These are phyloP conservation scores for Agroathelia rolfsii DNA, from an alignment of 1,284 basidiomycete genomes.

Conservation along the genomic window DNA sequence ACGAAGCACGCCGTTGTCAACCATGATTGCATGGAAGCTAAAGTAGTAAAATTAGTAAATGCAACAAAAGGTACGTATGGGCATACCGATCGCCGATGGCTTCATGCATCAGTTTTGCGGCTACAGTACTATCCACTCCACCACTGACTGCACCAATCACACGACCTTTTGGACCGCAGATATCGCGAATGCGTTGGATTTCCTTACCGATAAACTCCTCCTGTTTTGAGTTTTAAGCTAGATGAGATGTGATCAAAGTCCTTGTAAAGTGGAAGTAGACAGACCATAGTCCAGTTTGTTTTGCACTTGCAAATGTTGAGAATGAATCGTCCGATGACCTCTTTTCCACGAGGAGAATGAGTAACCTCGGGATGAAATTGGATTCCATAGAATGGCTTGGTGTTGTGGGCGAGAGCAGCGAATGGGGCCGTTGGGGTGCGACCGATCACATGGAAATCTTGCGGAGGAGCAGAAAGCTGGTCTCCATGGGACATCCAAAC, in stretches of 20 bases:
- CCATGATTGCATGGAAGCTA: slow-evolving; percentile 99
- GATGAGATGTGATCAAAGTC: slow-evolving; percentile 4
- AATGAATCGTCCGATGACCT: slow-evolving; percentile 86
- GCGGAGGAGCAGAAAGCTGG: slow-evolving; percentile 77
- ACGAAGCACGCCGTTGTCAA: slow-evolving; percentile 96
- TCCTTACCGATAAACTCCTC: slow-evolving; percentile 99
- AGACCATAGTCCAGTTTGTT: slow-evolving; percentile 91
- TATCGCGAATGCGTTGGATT: slow-evolving; percentile 87
- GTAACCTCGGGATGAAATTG: slow-evolving; percentile 99
- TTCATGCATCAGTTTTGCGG: slow-evolving; percentile 99
- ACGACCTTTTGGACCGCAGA: slow-evolving; percentile 90
- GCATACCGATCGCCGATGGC: slow-evolving; percentile 89
- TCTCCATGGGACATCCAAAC: slow-evolving; percentile 99
- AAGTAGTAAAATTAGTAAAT: not conserved
- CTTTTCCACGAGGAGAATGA: slow-evolving; percentile 84
- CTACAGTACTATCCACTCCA: slow-evolving; percentile 96
- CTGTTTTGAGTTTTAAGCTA: slow-evolving; percentile 27
- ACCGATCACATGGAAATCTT: slow-evolving; percentile 84
- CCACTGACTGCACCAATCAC: slow-evolving; percentile 98
- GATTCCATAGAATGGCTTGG: slow-evolving; percentile 89
- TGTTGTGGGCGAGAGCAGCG: slow-evolving; percentile 88
- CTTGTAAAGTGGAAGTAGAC: slow-evolving; percentile 10
- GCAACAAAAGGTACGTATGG: slow-evolving; percentile 4
- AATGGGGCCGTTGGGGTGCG: slow-evolving; percentile 84
- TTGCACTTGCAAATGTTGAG: slow-evolving; percentile 78